These are phyloP conservation scores for Incumbomyces lentus DNA, from an alignment of 2,329 filamentous ascomycete genomes.

Conservation along the genomic window DNA sequence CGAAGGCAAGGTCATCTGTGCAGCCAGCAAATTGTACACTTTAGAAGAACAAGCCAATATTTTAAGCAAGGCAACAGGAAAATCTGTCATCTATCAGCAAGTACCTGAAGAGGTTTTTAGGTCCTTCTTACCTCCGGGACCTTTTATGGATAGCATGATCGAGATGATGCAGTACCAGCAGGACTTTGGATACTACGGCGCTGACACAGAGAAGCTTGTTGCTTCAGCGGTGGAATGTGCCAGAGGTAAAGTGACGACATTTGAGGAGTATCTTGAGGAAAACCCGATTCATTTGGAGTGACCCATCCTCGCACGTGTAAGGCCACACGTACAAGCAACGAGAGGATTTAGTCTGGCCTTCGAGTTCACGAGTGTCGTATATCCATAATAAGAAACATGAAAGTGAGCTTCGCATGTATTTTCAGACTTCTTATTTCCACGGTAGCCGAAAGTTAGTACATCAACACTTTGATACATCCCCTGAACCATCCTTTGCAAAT, in stretches of 20 bases:
- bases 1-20: conserved; percentile 27
- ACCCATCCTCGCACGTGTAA: too few species aligned
- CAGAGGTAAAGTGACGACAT: conserved; percentile 23
- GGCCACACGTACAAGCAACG: too few species aligned
- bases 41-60: conserved; percentile 25
- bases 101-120: conserved; percentile 21
- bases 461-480: too few species aligned
- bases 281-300: conserved; percentile 10
- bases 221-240: conserved; percentile 18
- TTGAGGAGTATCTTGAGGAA: conserved; percentile 28
- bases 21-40: conserved; percentile 26
- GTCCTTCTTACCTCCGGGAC: conserved; percentile 13
- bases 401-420: too few species aligned
- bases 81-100: conserved; percentile 26
- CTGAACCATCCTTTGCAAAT: too few species aligned
- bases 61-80: conserved; percentile 29
- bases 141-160: conserved; percentile 11
- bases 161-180: conserved; percentile 24
- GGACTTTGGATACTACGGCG: conserved; percentile 30
- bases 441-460: too few species aligned
- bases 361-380: too few species aligned
- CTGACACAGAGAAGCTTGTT: conserved; percentile 24
- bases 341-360: too few species aligned
- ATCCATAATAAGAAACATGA: too few species aligned
- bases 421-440: too few species aligned